Percentiles rank a stretch among this genome's conserved stretches.
phyloP scores from a whole-genome alignment of 129 eudicot species.

The Flaveria robusta region DNA sequence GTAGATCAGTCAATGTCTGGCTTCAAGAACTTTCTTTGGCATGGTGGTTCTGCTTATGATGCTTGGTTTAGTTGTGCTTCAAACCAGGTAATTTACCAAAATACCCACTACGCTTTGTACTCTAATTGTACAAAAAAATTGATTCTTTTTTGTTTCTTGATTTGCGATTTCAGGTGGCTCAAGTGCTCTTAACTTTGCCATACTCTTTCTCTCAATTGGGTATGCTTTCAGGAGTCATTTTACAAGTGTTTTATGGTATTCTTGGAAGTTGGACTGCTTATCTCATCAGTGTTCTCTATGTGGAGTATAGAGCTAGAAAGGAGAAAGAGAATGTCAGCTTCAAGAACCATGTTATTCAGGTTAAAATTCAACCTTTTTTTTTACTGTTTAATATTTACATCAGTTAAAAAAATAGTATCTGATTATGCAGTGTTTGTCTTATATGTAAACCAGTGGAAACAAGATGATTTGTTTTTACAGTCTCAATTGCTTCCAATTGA shows the following conservation, averaged over 20 bases:
- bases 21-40: constrained; percentile 63
- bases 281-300: constrained; percentile 73
- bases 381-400: constrained; percentile 1
- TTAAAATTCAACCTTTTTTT: constrained; percentile 20
- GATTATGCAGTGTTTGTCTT: constrained; percentile 16
- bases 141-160: constrained; percentile 14
- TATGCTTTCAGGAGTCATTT: constrained; percentile 63
- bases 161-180: constrained; percentile 66
- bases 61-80: constrained; percentile 87
- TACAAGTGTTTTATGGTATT: constrained; percentile 69
- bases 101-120: neutral
- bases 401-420: constrained; percentile 8
- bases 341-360: constrained; percentile 89
- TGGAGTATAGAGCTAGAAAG: constrained; percentile 71
- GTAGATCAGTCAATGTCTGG: constrained; percentile 41
- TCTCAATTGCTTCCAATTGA: neutral
- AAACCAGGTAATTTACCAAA: constrained; percentile 49
- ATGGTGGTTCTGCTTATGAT: constrained; percentile 84
- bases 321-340: constrained; percentile 73
- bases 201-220: constrained; percentile 85
- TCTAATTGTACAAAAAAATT: constrained; percentile 13
- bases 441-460: neutral
- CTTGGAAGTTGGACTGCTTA: constrained; percentile 86
- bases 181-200: constrained; percentile 73
- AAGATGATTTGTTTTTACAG: constrained; percentile 14